A percentile compares a stretch with the other conserved stretches of the same genome.
These are phyloP conservation scores for Plantago elongata DNA, from an alignment of 257 asterid species.

Conservation along the genomic window DNA sequence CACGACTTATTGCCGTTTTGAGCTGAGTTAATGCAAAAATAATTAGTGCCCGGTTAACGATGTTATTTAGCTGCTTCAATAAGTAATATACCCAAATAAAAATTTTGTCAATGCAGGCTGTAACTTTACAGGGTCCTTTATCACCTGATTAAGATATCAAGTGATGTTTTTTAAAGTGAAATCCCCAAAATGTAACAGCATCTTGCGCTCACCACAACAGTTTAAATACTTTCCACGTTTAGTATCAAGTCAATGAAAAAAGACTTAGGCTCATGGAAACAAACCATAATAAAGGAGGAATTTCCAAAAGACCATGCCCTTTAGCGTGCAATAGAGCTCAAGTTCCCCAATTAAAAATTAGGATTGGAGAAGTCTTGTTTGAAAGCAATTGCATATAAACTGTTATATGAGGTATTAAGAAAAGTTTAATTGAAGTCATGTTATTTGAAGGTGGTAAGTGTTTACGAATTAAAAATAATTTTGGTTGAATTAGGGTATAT, in stretches of 20 bases:
- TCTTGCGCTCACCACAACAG: background rate
- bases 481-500: too few species aligned
- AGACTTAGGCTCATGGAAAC: background rate
- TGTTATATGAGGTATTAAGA: too few species aligned
- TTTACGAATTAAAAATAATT: too few species aligned
- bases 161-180: background rate
- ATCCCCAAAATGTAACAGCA: conserved; percentile 1
- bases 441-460: too few species aligned
- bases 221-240: background rate
- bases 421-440: too few species aligned
- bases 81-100: conserved; percentile 10
- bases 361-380: conserved; percentile 8
- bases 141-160: background rate
- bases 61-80: conserved; percentile 9
- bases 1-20: conserved; percentile 83
- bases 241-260: conserved; percentile 1
- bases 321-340: background rate
- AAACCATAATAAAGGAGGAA: background rate
- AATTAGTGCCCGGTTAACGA: conserved; percentile 22
- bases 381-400: too few species aligned
- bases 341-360: conserved; percentile 3
- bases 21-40: conserved; percentile 45
- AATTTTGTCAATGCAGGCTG: conserved; percentile 3
- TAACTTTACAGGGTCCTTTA: background rate
- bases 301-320: conserved; percentile 5